phyloP scores from a whole-genome alignment of 208 protist species.

The Trypanosoma theileri region DNA sequence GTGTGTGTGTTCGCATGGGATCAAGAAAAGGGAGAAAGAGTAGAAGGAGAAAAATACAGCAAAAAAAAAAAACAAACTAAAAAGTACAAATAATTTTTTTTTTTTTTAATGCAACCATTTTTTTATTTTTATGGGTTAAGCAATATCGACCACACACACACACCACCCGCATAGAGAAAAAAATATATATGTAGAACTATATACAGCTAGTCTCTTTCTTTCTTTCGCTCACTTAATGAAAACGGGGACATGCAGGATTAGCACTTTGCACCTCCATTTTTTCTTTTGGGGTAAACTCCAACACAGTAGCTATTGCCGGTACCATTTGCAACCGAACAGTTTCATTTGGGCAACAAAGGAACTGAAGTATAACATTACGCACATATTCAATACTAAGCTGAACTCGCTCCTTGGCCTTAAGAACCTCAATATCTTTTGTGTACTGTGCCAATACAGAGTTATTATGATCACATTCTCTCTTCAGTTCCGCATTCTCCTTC shows the following conservation, averaged over 20 bases:
- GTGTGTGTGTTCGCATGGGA: not conserved
- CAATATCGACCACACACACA: not conserved
- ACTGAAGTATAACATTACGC: slow-evolving; percentile 79
- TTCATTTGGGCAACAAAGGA: slow-evolving; percentile 55
- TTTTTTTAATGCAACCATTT: not conserved
- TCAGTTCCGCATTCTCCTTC: slow-evolving; percentile 60
- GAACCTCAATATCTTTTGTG: slow-evolving; percentile 58
- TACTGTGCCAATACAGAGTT: slow-evolving; percentile 63
- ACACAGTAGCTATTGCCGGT: slow-evolving; percentile 81
- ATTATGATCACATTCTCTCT: slow-evolving; percentile 56
- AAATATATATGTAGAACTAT: not conserved
- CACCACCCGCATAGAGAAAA: not conserved
- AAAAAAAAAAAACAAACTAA: too few species aligned
- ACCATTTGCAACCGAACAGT: slow-evolving; percentile 82
- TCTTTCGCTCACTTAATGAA: slow-evolving; percentile 47
- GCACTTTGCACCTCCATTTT: slow-evolving; percentile 63
- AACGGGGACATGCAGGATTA: slow-evolving; percentile 67
- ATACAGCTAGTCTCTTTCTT: too few species aligned
- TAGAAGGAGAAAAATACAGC: too few species aligned
- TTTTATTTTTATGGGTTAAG: not conserved
- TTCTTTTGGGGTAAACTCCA: slow-evolving; percentile 77
- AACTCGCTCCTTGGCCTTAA: slow-evolving; percentile 65
- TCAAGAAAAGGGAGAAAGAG: too few species aligned
- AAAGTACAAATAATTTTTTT: too few species aligned
- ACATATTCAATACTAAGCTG: slow-evolving; percentile 78